These are phyloP conservation scores for Nevesoporus exiguus DNA, from an alignment of 768 basidiomycete genomes.

Conservation along the genomic window DNA sequence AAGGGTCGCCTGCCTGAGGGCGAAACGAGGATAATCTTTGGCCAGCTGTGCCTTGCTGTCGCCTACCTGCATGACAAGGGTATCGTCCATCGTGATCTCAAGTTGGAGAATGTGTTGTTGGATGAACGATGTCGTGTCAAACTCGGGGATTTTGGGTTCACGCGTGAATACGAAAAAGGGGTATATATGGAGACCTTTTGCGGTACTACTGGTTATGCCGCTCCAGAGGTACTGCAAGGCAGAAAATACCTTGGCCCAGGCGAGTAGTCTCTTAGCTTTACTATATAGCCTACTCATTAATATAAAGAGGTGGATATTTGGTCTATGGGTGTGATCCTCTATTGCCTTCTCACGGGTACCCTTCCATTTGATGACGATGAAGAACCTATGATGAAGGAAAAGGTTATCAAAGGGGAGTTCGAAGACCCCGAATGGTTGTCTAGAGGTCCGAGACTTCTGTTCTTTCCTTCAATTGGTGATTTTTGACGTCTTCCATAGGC, in stretches of 20 bases:
- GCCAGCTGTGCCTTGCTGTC: slow-evolving; percentile 92
- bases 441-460: slow-evolving; percentile 49
- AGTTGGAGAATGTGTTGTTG: slow-evolving; percentile 90
- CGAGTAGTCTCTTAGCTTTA: slow-evolving; percentile 31
- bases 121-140: slow-evolving; percentile 91
- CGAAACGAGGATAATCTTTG: slow-evolving; percentile 86
- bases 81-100: slow-evolving; percentile 95
- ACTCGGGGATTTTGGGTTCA: slow-evolving; percentile 93
- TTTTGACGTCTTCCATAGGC: slow-evolving; percentile 45
- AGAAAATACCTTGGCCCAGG: slow-evolving; percentile 90
- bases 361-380: slow-evolving; percentile 91
- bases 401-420: slow-evolving; percentile 82
- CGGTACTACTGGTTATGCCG: slow-evolving; percentile 91
- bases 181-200: slow-evolving; percentile 88
- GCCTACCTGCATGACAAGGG: slow-evolving; percentile 90
- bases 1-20: slow-evolving; percentile 83
- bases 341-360: slow-evolving; percentile 84
- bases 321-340: slow-evolving; percentile 92
- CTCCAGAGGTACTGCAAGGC: slow-evolving; percentile 88
- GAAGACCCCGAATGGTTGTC: slow-evolving; percentile 94
- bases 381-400: slow-evolving; percentile 74
- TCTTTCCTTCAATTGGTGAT: not conserved
- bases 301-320: slow-evolving; percentile 86
- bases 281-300: slow-evolving; percentile 9
- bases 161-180: slow-evolving; percentile 82